Conservation (phyloP, 331 rosid genomes). For the Dryas integrifolia region DNA sequence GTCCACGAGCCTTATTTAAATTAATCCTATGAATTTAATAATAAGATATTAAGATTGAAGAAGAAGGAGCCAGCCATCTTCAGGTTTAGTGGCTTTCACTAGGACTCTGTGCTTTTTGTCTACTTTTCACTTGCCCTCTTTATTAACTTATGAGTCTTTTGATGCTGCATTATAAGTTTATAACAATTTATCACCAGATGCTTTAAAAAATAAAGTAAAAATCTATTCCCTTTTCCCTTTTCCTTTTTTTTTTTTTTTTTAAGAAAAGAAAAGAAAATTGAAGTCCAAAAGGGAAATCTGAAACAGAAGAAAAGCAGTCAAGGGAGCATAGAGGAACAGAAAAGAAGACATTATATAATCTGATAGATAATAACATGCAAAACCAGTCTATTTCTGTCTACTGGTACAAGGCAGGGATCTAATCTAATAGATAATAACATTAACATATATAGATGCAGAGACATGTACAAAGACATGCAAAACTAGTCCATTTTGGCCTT, state of each 20-base stretch:
- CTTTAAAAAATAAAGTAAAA: not conserved
- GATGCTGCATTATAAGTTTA: not conserved
- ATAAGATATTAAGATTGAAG: not conserved
- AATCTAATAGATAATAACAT: too few relatives aligned
- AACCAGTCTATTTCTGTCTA: not conserved
- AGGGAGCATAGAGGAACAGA: too few relatives aligned
- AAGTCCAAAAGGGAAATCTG: not conserved
- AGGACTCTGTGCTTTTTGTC: constrained; percentile 43
- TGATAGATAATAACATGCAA: too few relatives aligned
- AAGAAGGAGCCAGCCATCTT: constrained; percentile 15
- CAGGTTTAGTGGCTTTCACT: constrained; percentile 31
- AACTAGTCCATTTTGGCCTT: not conserved
- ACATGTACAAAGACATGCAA: not conserved
- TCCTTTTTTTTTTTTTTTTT: too few relatives aligned
- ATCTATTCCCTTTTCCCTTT: too few relatives aligned
- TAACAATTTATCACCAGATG: not conserved
- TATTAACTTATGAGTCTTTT: constrained; percentile 27
- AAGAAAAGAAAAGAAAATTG: not conserved
- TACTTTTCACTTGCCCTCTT: constrained; percentile 23
- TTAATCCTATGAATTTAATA: too few relatives aligned
- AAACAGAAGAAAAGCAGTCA: not conserved
- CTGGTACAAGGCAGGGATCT: not conserved
- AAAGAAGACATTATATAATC: too few relatives aligned
- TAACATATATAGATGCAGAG: not conserved
- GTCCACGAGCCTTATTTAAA: not conserved